Base-by-base conservation (phyloP, 1,284 basidiomycete genomes). In the Coriolopsis trogii region DNA sequence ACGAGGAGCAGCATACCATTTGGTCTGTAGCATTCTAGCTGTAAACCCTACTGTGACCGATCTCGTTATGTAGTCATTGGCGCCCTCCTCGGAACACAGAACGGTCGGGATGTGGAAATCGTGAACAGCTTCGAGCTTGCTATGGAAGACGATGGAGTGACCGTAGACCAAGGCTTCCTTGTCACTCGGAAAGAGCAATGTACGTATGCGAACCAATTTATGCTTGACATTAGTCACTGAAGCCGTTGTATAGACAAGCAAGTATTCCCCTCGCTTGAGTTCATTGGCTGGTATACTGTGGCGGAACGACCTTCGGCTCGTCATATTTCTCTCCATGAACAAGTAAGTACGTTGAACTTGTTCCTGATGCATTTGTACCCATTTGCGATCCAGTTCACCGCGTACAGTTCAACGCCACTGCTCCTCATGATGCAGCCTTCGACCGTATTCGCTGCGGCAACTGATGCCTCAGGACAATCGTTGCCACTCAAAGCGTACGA, bases 261-360 rank as follows among this genome's bases (percentile, higher is more conserved):
- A 71, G 95, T 98, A 13, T 99, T 99, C 69, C 97, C 96, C 3
- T 93, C 94, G 0, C 80, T 98, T 40, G 94, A 97, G 62, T 86
- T 99, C 61, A 89, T 99, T 38, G 96, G 96, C 13, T 99, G 96
- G 96, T 99, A 99, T 69, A 91, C 91, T 0, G 85, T 95, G 46
- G 88, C 93, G 10, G 68, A 78, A 6, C 72, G 78, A 12, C 94
- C 93, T 0, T 86, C 85, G 1, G 62, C 80, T 7, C 76, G 76
- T 21, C 94, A 98, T 65, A 83, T 94, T 43, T 76, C 80, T 1
- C 77, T 98, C 12, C 94, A 98, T 67, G 86, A 91, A 64, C 93
- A 96, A 76, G 92, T 89, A 50, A 29, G 77, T 55, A 18, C 6
- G 10, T 20, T 12, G 1, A 15, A n/a, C n/a, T n/a, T 28, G 3